Conservation (phyloP, 2,329 filamentous ascomycete genomes). For the Venturia effusa region DNA sequence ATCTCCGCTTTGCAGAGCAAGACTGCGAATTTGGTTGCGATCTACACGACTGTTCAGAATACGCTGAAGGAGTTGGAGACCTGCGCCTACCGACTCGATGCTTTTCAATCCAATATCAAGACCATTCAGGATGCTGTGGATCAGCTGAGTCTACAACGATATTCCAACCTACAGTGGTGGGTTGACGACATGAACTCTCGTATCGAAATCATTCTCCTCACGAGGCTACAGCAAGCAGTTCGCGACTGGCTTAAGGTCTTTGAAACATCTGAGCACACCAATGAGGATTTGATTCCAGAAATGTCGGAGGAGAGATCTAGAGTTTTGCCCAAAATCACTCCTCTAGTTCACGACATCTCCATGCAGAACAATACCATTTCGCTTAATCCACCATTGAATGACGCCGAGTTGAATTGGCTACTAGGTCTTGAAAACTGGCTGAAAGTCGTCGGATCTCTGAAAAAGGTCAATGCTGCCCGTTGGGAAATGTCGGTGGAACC, state of each 20-base stretch:
- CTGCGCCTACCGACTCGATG: slow-evolving; percentile 70
- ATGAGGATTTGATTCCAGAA: slow-evolving; percentile 24
- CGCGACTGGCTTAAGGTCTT: slow-evolving; percentile 82
- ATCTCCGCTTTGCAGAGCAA: slow-evolving; percentile 85
- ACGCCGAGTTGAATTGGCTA: slow-evolving; percentile 87
- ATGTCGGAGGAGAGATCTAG: slow-evolving; percentile 26
- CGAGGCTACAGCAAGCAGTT: slow-evolving; percentile 77
- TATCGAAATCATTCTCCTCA: slow-evolving; percentile 68
- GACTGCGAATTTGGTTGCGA: slow-evolving; percentile 64
- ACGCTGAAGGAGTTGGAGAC: slow-evolving; percentile 72
- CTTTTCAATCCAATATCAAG: slow-evolving; percentile 72
- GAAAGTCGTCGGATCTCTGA: slow-evolving; percentile 80
- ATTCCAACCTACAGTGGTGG: slow-evolving; percentile 86
- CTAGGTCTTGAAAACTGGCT: slow-evolving; percentile 89
- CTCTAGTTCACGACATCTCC: slow-evolving; percentile 79
- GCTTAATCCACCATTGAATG: slow-evolving; percentile 85
- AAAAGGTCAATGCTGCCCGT: slow-evolving; percentile 86
- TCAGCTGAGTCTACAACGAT: slow-evolving; percentile 92
- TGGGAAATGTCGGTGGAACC: slow-evolving; percentile 79
- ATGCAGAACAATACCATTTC: slow-evolving; percentile 99
- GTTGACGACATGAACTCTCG: slow-evolving; percentile 76
- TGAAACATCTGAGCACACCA: slow-evolving; percentile 37
- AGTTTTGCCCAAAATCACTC: slow-evolving; percentile 56
- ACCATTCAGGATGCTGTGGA: slow-evolving; percentile 87
- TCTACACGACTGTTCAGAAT: slow-evolving; percentile 72